Evolutionary conservation across 2,329 filamentous ascomycete species (phyloP).

Genomic region (Tolypocladium capitatum): DNA sequence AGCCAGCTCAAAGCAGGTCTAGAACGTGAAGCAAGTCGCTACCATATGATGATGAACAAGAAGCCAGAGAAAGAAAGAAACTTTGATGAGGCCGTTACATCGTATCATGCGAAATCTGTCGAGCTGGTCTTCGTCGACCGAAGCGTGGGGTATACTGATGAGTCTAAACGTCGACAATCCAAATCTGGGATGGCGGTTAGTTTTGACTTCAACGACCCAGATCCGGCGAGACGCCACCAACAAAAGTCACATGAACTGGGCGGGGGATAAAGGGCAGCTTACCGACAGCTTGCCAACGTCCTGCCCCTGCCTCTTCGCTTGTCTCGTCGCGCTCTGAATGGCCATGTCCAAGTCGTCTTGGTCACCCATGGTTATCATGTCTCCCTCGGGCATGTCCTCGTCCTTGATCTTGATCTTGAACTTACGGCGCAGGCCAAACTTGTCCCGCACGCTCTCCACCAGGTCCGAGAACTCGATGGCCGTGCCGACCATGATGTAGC

Average conservation of each 20-base stretch:
- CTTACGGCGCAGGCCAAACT: constrained; percentile 63
- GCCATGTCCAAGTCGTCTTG: constrained; percentile 92
- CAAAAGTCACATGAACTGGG: not conserved
- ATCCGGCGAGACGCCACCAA: not conserved
- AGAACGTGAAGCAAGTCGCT: not conserved
- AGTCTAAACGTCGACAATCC: constrained; percentile 28
- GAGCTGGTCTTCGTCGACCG: not conserved
- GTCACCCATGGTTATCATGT: constrained; percentile 96
- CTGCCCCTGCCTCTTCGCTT: constrained; percentile 57
- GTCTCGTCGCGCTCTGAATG: constrained; percentile 53
- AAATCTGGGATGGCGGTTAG: constrained; percentile 28
- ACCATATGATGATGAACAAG: not conserved
- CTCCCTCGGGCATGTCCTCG: constrained; percentile 61
- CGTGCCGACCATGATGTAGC: constrained; percentile 76
- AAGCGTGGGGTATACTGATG: constrained; percentile 12
- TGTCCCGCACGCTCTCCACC: constrained; percentile 66
- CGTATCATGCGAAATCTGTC: constrained; percentile 7
- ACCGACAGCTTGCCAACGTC: constrained; percentile 96
- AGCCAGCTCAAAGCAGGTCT: not conserved
- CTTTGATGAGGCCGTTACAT: constrained; percentile 5
- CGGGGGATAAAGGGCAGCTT: constrained; percentile 24
- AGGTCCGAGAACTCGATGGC: constrained; percentile 66
- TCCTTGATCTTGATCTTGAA: constrained; percentile 87
- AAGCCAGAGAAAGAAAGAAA: not conserved
- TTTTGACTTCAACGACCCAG: not conserved